A percentile compares a stretch with the other conserved stretches of the same genome.
phyloP scores from a whole-genome alignment of 1,284 basidiomycete genomes.

The Phylloporus gajari region DNA sequence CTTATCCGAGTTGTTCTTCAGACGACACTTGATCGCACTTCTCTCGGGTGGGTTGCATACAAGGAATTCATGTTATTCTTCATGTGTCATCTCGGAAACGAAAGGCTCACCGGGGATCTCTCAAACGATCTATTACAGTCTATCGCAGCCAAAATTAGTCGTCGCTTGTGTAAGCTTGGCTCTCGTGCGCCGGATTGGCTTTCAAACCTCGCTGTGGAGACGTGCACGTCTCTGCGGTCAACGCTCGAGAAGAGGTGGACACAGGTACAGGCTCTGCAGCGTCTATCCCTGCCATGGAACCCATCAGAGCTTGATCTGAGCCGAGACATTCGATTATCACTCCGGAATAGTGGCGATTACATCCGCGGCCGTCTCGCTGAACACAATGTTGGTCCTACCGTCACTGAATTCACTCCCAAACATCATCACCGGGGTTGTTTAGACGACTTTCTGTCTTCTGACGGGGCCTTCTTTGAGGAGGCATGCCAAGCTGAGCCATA shows the following conservation, averaged over 20 bases:
- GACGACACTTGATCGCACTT: not conserved
- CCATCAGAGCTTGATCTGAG: not conserved
- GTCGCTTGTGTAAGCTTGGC: slow-evolving; percentile 51
- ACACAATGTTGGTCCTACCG: not conserved
- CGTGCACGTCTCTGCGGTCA: slow-evolving; percentile 25
- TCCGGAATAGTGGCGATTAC: slow-evolving; percentile 29
- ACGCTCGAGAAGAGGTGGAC: slow-evolving; percentile 30
- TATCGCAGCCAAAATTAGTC: slow-evolving; percentile 7
- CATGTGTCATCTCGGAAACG: slow-evolving; percentile 45
- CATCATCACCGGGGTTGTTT: slow-evolving; percentile 16
- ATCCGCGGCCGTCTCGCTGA: slow-evolving; percentile 24
- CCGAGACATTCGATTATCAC: not conserved
- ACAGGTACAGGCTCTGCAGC: slow-evolving; percentile 1
- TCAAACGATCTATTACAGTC: slow-evolving; percentile 41
- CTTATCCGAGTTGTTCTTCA: slow-evolving; percentile 4
- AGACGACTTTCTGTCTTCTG: slow-evolving; percentile 7
- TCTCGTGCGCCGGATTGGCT: slow-evolving; percentile 30
- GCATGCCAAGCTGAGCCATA: slow-evolving; percentile 4
- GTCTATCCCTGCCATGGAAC: not conserved
- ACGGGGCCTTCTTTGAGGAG: slow-evolving; percentile 14
- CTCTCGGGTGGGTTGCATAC: slow-evolving; percentile 43
- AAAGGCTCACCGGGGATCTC: slow-evolving; percentile 31
- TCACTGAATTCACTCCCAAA: slow-evolving; percentile 20
- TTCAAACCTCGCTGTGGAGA: slow-evolving; percentile 15
- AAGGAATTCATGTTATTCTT: slow-evolving; percentile 60